Evolutionary conservation across 2,329 filamentous ascomycete genomes (phyloP), one percentile per base, ranked within the genome.

Genomic region (Stagonosporopsis tanaceti): DNA sequence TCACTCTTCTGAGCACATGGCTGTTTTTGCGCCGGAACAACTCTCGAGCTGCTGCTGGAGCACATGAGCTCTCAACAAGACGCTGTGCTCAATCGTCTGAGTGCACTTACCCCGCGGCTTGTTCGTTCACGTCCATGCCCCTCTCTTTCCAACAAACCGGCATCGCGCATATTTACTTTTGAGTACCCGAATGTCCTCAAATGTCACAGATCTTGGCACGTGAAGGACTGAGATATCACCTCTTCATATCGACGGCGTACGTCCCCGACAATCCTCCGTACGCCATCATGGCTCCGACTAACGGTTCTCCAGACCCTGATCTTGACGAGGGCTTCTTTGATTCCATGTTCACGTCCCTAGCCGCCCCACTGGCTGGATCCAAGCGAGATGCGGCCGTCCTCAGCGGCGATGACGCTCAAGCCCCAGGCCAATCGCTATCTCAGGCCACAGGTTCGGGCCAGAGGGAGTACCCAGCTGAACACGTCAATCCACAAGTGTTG

Each of bases 301-400:
- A 74, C 63, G 34, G 37, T 46, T 62, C 51, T 38, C 39, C 53
- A 74, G 71, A 68, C 57, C 58, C 62, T 62, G 69, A 74, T 57
- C 60, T 62, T 32, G 56, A 59, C 56, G 67, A 75, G 59, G 68
- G 70, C 44, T 52, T 63, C 53, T 64, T 68, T 55, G 62, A 68
- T 60, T 55, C 68, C 48, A 74, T 74, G 71, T 69, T 71, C 52
- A 53, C 66, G 27, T 55, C 60, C 28, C 45, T 61, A 59, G 50
- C 63, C 47, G 47, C 62, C 27, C 62, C 66, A n/a, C 53, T 72
- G 46, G 70, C 70, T 55, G 72, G 71, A 32, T 67, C 68, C 57
- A 76, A 76, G 67, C 72, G 73, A 53, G 61, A 62, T 61, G 69
- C 65, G 47, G 64, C 64, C 55, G 53, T 60, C 50, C 60, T 66